Conservation (phyloP, 176 grass and related monocot genomes). For the Phoenix dactylifera region DNA sequence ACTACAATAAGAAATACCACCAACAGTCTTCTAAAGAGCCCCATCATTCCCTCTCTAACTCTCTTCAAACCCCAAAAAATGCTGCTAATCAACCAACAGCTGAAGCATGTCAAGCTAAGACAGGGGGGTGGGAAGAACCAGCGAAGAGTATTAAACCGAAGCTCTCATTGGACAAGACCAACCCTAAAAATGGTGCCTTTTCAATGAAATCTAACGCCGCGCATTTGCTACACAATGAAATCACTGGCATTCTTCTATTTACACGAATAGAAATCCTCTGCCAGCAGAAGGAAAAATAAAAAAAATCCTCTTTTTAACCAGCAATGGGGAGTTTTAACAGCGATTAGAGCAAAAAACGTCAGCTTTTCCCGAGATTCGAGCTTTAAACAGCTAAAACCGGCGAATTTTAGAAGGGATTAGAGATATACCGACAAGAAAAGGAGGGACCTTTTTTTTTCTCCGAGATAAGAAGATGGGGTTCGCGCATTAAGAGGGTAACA, state of each 20-base stretch:
- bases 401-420: slow-evolving; percentile 9
- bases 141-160: not conserved
- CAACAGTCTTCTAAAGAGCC: slow-evolving; percentile 30
- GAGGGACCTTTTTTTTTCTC: not conserved
- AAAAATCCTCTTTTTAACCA: slow-evolving; percentile 11
- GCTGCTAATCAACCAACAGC: slow-evolving; percentile 8
- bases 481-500: slow-evolving; percentile 21
- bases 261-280: too few species aligned
- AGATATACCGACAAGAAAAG: slow-evolving; percentile 10
- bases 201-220: too few species aligned
- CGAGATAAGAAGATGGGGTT: not conserved
- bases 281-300: not conserved
- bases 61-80: not conserved
- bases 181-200: too few species aligned
- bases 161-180: not conserved
- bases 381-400: slow-evolving; percentile 5
- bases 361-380: slow-evolving; percentile 10
- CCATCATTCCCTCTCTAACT: slow-evolving; percentile 29
- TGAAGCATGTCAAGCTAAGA: slow-evolving; percentile 3
- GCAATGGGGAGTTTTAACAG: not conserved
- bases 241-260: slow-evolving; percentile 4
- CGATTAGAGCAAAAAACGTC: slow-evolving; percentile 7
- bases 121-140: not conserved
- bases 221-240: not conserved
- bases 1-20: slow-evolving; percentile 34